Percentiles rank a stretch among this genome's conserved stretches.
Conservation (phyloP, 164 flowering plant genomes). For the Vitis rupestris region DNA sequence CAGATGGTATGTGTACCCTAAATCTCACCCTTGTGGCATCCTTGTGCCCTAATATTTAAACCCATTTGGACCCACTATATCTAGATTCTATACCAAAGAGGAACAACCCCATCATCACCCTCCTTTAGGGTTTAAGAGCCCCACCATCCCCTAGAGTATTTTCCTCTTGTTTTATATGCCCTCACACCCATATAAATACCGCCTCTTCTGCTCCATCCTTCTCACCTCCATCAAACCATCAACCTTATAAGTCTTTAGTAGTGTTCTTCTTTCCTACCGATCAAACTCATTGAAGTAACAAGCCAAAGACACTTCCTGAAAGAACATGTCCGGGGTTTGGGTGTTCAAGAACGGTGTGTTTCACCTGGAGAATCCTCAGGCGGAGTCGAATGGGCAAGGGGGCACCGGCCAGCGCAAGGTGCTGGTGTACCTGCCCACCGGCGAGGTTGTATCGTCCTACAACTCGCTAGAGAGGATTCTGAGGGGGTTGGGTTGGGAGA, state of each 20-base stretch:
- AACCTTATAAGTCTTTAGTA: background rate
- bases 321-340: conserved; percentile 72
- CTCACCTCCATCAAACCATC: background rate
- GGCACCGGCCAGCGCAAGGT: conserved; percentile 29
- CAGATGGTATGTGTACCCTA: conserved; percentile 34
- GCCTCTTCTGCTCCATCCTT: conserved; percentile 1
- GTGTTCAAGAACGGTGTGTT: conserved; percentile 54
- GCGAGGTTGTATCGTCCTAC: conserved; percentile 51
- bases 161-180: conserved; percentile 18
- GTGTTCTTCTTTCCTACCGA: background rate
- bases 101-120: conserved; percentile 18
- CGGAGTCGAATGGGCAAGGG: background rate
- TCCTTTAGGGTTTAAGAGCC: background rate
- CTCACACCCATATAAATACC: conserved; percentile 9
- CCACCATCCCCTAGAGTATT: conserved; percentile 9
- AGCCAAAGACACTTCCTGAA: background rate
- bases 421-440: conserved; percentile 49
- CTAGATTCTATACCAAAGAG: conserved; percentile 28
- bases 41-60: conserved; percentile 14
- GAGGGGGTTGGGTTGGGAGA: conserved; percentile 62
- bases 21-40: conserved; percentile 21
- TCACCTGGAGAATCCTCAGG: conserved; percentile 23
- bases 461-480: conserved; percentile 41
- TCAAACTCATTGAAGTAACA: background rate
- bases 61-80: conserved; percentile 30